phyloP scores from a whole-genome alignment of 441 rosid species.

The Geranium incanum region DNA sequence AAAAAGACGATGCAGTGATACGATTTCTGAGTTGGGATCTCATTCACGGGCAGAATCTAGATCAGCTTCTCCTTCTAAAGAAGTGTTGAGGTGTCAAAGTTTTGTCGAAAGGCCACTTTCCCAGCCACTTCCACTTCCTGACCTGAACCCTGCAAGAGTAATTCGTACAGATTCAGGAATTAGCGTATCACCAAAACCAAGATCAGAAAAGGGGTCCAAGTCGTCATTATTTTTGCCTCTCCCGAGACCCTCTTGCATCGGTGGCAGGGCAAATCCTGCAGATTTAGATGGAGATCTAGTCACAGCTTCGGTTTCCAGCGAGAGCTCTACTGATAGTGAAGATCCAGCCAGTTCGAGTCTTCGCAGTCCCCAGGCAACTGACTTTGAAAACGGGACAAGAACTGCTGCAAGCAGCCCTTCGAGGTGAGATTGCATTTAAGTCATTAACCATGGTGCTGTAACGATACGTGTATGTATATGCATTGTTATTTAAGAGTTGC shows the following conservation, averaged over 20 bases:
- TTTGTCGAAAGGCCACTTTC: conserved; percentile 47
- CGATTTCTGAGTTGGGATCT: conserved; percentile 43
- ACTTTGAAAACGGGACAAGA: conserved; percentile 44
- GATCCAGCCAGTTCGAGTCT: conserved; percentile 40
- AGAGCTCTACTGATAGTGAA: conserved; percentile 50
- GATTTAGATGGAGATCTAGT: conserved; percentile 51
- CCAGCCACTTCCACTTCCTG: conserved; percentile 70
- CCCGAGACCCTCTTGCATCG: conserved; percentile 49
- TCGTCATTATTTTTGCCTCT: conserved; percentile 43
- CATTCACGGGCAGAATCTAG: conserved; percentile 53
- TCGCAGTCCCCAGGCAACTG: conserved; percentile 48
- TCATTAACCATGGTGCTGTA: conserved; percentile 9
- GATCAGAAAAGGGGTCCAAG: conserved; percentile 38
- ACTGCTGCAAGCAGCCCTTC: conserved; percentile 40
- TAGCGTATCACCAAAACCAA: conserved; percentile 33
- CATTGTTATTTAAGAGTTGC: background rate
- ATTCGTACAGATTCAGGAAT: conserved; percentile 48
- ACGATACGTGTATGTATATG: background rate
- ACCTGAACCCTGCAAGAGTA: conserved; percentile 30
- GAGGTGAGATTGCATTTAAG: conserved; percentile 34
- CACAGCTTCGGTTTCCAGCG: conserved; percentile 52
- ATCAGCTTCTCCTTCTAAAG: conserved; percentile 53
- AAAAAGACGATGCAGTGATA: conserved; percentile 39
- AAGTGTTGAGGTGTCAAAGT: conserved; percentile 56
- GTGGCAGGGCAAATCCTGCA: conserved; percentile 30